A percentile compares a stretch with the other conserved stretches of the same genome.
These are phyloP conservation scores for Paramecium primaurelia DNA, from an alignment of 73 alveolate genomes.

Conservation along the genomic window DNA sequence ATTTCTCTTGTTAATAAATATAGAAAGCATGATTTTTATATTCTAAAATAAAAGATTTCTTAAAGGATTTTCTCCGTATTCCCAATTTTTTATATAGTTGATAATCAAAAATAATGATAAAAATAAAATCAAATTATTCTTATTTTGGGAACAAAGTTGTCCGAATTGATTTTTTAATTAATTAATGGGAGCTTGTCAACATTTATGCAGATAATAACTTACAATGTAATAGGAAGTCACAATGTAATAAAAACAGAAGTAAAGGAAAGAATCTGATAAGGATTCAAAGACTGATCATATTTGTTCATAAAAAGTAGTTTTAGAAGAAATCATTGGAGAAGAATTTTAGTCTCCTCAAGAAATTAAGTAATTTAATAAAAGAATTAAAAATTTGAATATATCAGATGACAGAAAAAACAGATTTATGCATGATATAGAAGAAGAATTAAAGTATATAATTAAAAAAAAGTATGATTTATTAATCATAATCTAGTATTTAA, in stretches of 20 bases:
- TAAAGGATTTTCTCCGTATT: background rate
- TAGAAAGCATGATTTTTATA: background rate
- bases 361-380: background rate
- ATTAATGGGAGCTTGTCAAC: conserved; percentile 11
- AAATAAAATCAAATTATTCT: background rate
- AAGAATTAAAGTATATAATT: background rate
- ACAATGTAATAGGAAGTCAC: background rate
- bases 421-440: conserved; percentile 19
- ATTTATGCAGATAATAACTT: background rate
- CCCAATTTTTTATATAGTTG: background rate
- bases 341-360: background rate
- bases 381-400: background rate
- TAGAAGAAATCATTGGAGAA: background rate
- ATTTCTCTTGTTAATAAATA: too few relatives aligned
- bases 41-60: background rate
- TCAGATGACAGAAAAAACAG: background rate
- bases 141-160: background rate
- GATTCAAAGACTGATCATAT: background rate
- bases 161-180: background rate
- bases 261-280: background rate
- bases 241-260: background rate
- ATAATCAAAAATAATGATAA: background rate
- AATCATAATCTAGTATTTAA: background rate
- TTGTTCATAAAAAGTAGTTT: background rate
- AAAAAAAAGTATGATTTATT: background rate